Evolutionary conservation across 495 filamentous ascomycete species (phyloP), one percentile per base, ranked within the genome.

Genomic region (Penicillium diatomitis): DNA sequence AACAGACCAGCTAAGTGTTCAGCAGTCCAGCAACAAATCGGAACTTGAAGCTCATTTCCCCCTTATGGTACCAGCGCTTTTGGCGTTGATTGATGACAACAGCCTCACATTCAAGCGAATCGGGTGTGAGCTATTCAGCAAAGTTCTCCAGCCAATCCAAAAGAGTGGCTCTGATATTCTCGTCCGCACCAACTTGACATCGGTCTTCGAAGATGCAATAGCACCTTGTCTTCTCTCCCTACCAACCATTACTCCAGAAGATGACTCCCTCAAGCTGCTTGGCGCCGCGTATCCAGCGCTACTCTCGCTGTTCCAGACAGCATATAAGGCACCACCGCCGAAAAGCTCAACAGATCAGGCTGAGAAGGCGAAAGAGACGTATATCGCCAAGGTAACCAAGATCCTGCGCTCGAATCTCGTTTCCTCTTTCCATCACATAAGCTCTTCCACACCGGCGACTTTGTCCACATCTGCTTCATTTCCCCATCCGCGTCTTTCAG

Each of bases 31-130:
- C 8, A 57, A 67, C 31, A 54, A 55, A 32, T 35, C 35, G 6
- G 48, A 61, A n/a, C 60, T 78, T 4, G 71, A 78, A 53, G 48
- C 54, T 4, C 72, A 86, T 49, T 96, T 90, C 81, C 81, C 79
- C 0, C 76, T 94, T n/a, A 77, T 87, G 38, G 75, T 91, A n/a
- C 92, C 92, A 2, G 85, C 87, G 2, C 70, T 96, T 0, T 76
- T 98, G 3, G 79, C 84, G 4, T 71, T 97, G 2, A 73, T 88
- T 44, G 92, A 97, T 62, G 85, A 90, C 59, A 60, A 71, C 9
- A 67, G 74, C 39, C 65, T 76, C 1, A 38, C 63, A 0, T 68
- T 81, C 56, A 84, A 87, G 48, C 58, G 68, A 1, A 70, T 65
- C 5, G 89, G 84, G 8, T 84, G 88, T 34, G 52, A 58, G 3